Conservation (phyloP, 768 basidiomycete species). For the Mrakia gelida region DNA sequence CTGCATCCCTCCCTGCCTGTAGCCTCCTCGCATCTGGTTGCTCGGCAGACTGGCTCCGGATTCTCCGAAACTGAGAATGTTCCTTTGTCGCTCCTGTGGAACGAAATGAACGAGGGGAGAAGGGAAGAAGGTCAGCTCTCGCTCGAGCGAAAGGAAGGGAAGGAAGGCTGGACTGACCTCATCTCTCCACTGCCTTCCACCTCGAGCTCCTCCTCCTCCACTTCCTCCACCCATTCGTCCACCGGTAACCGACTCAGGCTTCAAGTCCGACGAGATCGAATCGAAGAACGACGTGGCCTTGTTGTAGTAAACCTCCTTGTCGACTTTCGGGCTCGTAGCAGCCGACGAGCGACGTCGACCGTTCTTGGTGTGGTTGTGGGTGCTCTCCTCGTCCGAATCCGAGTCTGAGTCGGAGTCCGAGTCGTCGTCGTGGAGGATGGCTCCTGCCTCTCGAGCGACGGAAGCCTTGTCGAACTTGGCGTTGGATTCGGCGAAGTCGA, state of each 20-base stretch:
- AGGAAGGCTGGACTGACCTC: constrained; percentile 37
- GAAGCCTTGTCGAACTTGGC: constrained; percentile 75
- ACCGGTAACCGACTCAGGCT: constrained; percentile 31
- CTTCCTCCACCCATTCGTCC: constrained; percentile 24
- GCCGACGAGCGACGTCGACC: constrained; percentile 17
- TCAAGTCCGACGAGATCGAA: constrained; percentile 39
- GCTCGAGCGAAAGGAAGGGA: constrained; percentile 37
- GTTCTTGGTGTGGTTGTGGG: neutral
- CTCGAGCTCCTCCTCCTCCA: constrained; percentile 19
- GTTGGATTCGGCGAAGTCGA: constrained; percentile 74
- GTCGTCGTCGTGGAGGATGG: neutral
- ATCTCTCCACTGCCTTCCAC: constrained; percentile 24
- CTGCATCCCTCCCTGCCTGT: constrained; percentile 17
- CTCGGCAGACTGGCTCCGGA: constrained; percentile 9
- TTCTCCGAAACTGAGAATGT: neutral
- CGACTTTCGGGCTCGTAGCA: neutral
- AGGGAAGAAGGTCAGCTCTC: constrained; percentile 14
- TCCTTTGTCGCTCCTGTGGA: neutral
- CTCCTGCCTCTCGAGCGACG: constrained; percentile 30
- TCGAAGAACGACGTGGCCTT: constrained; percentile 41
- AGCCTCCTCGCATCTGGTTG: constrained; percentile 15
- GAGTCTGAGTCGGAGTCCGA: constrained; percentile 25
- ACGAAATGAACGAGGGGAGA: neutral
- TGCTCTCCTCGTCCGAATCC: neutral
- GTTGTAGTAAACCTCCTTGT: constrained; percentile 35